These are phyloP conservation scores for Xylariaceae sp. DNA, from an alignment of 2,329 filamentous ascomycete genomes.

Conservation along the genomic window DNA sequence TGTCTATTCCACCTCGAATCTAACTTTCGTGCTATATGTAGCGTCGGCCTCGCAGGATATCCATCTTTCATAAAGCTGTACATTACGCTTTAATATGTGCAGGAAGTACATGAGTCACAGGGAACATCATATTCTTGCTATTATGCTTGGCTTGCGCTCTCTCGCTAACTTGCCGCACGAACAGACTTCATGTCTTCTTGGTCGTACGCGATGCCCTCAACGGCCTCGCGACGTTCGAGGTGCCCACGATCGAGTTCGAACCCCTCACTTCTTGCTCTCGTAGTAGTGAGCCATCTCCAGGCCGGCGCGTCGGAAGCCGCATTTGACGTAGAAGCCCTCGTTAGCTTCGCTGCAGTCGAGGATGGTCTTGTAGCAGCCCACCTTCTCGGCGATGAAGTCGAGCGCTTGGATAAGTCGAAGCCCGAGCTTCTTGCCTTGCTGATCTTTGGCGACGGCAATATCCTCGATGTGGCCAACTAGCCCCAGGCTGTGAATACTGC, in stretches of 20 bases:
- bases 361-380: conserved; percentile 96
- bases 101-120: too few relatives aligned
- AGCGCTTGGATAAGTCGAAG: conserved; percentile 90
- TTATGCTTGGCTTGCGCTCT: too few relatives aligned
- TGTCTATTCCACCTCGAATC: too few relatives aligned
- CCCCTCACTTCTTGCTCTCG: conserved; percentile 46
- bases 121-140: neutral
- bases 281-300: conserved; percentile 98
- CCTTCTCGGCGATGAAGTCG: conserved; percentile 79
- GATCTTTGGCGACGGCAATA: conserved; percentile 89
- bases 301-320: conserved; percentile 86
- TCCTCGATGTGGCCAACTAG: conserved; percentile 95
- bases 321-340: conserved; percentile 97
- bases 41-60: too few relatives aligned
- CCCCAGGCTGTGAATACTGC: conserved; percentile 73
- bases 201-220: neutral
- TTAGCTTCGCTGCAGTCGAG: conserved; percentile 95
- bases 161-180: conserved; percentile 1
- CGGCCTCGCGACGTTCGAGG: neutral
- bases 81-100: too few relatives aligned
- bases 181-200: conserved; percentile 10
- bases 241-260: neutral
- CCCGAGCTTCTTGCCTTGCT: conserved; percentile 96
- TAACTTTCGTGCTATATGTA: too few relatives aligned
- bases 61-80: too few relatives aligned